phyloP scores from a whole-genome alignment of 2,329 filamentous ascomycete genomes.

The Blumeria hordei region DNA sequence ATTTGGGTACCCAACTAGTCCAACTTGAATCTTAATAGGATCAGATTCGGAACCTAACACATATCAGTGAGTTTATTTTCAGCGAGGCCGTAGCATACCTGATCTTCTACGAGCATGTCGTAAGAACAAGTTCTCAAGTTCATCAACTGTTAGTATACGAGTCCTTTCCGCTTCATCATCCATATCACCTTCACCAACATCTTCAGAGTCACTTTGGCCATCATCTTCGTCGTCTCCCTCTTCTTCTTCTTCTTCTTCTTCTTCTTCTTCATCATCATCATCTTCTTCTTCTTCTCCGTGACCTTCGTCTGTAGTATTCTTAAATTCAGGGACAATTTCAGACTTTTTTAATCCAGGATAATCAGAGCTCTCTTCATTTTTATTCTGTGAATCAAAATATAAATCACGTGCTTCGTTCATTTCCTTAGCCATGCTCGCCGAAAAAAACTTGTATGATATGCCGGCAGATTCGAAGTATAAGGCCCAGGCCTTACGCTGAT shows the following conservation, averaged over 20 bases:
- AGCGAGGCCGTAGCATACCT: constrained; percentile 17
- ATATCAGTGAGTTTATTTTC: constrained; percentile 9
- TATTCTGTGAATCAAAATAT: constrained; percentile 20
- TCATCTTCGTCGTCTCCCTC: constrained; percentile 9
- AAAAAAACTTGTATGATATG: constrained; percentile 92
- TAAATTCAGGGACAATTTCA: constrained; percentile 18
- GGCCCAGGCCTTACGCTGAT: constrained; percentile 66
- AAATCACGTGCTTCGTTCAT: constrained; percentile 47
- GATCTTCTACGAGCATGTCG: constrained; percentile 39
- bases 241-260: constrained; percentile 2
- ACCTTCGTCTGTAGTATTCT: constrained; percentile 7
- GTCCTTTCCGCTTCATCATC: constrained; percentile 23
- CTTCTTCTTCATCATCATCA: constrained; percentile 13
- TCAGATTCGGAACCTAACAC: constrained; percentile 21
- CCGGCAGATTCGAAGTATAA: constrained; percentile 57
- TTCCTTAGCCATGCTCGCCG: constrained; percentile 76
- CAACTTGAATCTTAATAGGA: constrained; percentile 56
- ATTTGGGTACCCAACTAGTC: constrained; percentile 92
- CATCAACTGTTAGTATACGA: constrained; percentile 73
- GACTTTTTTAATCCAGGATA: constrained; percentile 13
- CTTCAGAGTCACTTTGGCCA: constrained; percentile 13
- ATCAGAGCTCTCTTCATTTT: constrained; percentile 5
- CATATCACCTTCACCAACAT: not conserved
- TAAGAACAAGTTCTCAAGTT: constrained; percentile 74
- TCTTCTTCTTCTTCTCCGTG: constrained; percentile 10